Percentiles rank a stretch among this genome's conserved stretches.
Evolutionary conservation across 2,329 filamentous ascomycete species (phyloP).

Genomic region (Penicillium rolfsii): DNA sequence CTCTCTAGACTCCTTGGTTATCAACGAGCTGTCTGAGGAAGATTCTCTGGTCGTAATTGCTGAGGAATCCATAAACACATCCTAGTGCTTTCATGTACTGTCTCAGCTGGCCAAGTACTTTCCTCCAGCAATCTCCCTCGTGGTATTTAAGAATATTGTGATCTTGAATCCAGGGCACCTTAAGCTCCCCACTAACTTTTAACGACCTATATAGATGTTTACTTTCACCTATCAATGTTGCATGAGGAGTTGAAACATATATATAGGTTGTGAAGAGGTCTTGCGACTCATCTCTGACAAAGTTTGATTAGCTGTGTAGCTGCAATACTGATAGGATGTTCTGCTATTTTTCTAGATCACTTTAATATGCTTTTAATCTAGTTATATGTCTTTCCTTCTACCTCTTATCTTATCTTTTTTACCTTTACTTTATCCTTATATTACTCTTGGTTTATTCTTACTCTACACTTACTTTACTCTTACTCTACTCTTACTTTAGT

Average conservation of each 20-base stretch:
- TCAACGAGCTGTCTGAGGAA: slow-evolving; percentile 2
- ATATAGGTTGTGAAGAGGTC: no score
- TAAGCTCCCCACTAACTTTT: neutral
- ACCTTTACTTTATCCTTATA: no score
- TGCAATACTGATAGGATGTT: no score
- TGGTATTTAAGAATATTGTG: neutral
- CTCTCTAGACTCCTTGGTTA: neutral
- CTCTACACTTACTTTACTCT: no score
- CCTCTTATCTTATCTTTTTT: no score
- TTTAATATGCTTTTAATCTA: no score
- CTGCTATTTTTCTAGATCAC: no score
- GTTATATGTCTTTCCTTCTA: no score
- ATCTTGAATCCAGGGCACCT: slow-evolving; percentile 2
- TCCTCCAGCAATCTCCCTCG: neutral
- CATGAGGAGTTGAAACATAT: neutral
- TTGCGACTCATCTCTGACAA: no score
- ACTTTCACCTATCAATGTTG: neutral
- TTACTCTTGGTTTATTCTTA: no score
- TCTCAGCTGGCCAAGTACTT: neutral
- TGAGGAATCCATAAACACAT: slow-evolving; percentile 1
- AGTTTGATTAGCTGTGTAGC: no score
- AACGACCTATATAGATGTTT: neutral
- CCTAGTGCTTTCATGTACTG: neutral
- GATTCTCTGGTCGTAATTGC: slow-evolving; percentile 4
- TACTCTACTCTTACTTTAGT: no score